phyloP scores from a whole-genome alignment of 106 monocot species.

The Dendrobium catenatum region DNA sequence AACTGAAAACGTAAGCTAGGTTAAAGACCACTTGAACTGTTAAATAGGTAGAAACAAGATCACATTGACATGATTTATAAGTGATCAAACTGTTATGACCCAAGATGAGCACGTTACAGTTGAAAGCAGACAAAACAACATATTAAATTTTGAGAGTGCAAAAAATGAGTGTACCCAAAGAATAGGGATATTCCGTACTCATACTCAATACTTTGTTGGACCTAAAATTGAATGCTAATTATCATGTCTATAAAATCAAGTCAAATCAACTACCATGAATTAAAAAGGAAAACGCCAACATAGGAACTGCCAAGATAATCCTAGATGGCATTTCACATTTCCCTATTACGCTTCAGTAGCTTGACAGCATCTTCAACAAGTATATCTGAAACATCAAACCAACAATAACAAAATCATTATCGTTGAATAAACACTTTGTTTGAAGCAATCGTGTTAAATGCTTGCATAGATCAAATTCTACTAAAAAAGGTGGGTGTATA shows the following conservation, averaged over 20 bases:
- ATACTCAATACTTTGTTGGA: not conserved
- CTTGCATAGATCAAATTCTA: not conserved
- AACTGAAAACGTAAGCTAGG: not conserved
- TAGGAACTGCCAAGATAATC: not conserved
- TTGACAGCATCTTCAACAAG: constrained; percentile 5
- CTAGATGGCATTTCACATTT: constrained; percentile 3
- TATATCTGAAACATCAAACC: constrained; percentile 6
- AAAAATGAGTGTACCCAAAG: not conserved
- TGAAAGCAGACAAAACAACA: not conserved
- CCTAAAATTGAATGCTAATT: not conserved
- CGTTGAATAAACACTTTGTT: not conserved
- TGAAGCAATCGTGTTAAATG: not conserved
- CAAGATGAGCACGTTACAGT: not conserved
- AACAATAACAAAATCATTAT: not conserved
- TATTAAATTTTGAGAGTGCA: not conserved
- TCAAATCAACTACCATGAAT: constrained; percentile 1
- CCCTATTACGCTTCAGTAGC: constrained; percentile 1
- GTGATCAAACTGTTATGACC: not conserved
- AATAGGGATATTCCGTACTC: not conserved
- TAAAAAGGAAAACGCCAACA: not conserved
- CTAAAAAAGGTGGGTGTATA: not conserved
- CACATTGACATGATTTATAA: not conserved
- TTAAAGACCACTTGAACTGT: not conserved
- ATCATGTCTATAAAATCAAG: not conserved
- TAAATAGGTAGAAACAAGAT: not conserved